These are phyloP conservation scores for Eudorina sp. DNA, from an alignment of 139 green algal species.

Conservation along the genomic window DNA sequence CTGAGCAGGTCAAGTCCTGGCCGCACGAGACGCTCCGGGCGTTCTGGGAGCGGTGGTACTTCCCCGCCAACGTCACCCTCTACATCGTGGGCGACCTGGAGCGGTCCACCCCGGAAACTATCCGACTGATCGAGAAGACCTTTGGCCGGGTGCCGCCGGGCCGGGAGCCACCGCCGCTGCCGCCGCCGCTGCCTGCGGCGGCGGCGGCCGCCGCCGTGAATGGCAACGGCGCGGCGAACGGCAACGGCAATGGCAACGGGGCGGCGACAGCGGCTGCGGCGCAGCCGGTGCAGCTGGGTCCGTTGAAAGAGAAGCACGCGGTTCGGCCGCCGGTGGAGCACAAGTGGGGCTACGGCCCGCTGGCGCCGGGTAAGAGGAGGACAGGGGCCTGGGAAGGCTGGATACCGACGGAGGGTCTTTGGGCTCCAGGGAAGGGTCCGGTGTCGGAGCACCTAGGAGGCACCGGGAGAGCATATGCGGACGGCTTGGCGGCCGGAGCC, in stretches of 20 bases:
- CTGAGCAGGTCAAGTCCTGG: slow-evolving; percentile 95
- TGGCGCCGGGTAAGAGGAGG: slow-evolving; percentile 29
- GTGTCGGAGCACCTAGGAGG: too few relatives aligned
- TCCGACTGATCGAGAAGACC: slow-evolving; percentile 74
- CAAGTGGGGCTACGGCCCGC: slow-evolving; percentile 67
- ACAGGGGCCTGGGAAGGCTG: slow-evolving; percentile 34
- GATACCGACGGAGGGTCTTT: background rate
- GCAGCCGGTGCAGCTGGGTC: slow-evolving; percentile 15
- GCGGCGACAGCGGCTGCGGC: slow-evolving; percentile 32
- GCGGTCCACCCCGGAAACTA: slow-evolving; percentile 58
- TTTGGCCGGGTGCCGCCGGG: slow-evolving; percentile 55
- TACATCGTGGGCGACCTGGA: slow-evolving; percentile 94
- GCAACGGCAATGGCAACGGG: slow-evolving; percentile 51
- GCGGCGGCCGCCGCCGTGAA: background rate
- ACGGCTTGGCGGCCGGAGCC: too few relatives aligned
- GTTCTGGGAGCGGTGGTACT: slow-evolving; percentile 97
- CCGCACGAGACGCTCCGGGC: slow-evolving; percentile 73
- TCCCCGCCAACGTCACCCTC: slow-evolving; percentile 97
- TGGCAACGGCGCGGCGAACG: background rate
- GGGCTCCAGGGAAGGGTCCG: background rate
- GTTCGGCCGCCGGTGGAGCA: slow-evolving; percentile 94
- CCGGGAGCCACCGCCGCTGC: slow-evolving; percentile 2
- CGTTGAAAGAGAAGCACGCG: slow-evolving; percentile 72
- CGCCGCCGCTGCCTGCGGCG: background rate
- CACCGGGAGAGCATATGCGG: too few relatives aligned